A percentile compares a stretch with the other conserved stretches of the same genome.
Evolutionary conservation across 2,329 filamentous ascomycete genomes (phyloP).

Genomic region (Thelonectria discophora): DNA sequence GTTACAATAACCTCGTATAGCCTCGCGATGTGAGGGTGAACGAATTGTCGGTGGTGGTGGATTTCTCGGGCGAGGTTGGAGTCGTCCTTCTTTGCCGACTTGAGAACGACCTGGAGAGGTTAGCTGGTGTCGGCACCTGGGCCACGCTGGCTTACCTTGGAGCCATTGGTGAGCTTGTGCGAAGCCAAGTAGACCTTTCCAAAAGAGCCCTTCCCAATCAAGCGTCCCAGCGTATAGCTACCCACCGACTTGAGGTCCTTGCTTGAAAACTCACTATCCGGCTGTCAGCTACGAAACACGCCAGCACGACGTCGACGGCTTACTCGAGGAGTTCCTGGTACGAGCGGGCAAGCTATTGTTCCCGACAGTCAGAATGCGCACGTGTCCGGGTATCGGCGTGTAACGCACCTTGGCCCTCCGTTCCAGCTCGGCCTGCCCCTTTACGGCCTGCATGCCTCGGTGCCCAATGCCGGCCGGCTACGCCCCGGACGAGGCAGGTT

Average conservation of each 20-base stretch:
- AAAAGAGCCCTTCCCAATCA: conserved; percentile 98
- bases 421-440: conserved; percentile 66
- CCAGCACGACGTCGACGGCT: conserved; percentile 46
- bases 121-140: conserved; percentile 12
- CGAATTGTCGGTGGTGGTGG: conserved; percentile 96
- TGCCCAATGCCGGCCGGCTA: conserved; percentile 38
- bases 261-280: conserved; percentile 89
- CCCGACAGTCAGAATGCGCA: conserved; percentile 14
- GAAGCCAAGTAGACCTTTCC: conserved; percentile 96
- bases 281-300: conserved; percentile 15
- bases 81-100: conserved; percentile 96
- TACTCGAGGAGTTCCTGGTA: conserved; percentile 97
- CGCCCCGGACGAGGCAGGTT: conserved; percentile 34
- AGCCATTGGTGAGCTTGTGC: conserved; percentile 98
- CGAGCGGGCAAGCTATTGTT: conserved; percentile 84
- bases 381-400: background rate
- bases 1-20: conserved; percentile 99
- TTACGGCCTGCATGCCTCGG: conserved; percentile 62
- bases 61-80: conserved; percentile 96
- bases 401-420: conserved; percentile 67
- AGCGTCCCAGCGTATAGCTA: conserved; percentile 88
- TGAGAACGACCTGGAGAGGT: conserved; percentile 83
- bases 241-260: conserved; percentile 91
- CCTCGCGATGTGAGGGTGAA: conserved; percentile 95
- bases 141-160: conserved; percentile 71